These are phyloP conservation scores for Phytophthora cactorum DNA, from an alignment of 352 stramenopile genomes.

Conservation along the genomic window DNA sequence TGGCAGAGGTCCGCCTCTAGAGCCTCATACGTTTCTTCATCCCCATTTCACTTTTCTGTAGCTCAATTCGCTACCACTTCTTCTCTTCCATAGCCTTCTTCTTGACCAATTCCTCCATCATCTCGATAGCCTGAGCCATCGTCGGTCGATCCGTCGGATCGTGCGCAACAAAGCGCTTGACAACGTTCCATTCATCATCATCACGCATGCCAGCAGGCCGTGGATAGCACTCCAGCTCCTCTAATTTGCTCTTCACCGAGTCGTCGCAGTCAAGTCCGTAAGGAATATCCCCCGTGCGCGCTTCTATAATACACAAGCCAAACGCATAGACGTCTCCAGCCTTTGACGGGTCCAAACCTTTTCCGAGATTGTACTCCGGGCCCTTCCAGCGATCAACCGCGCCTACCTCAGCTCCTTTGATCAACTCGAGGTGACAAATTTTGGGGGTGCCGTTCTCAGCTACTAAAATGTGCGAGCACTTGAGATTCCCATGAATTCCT, in stretches of 20 bases:
- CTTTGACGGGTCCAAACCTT: slow-evolving; percentile 19
- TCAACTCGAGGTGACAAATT: slow-evolving; percentile 36
- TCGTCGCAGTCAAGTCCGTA: slow-evolving; percentile 28
- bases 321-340: slow-evolving; percentile 32
- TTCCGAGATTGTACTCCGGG: slow-evolving; percentile 26
- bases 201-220: slow-evolving; percentile 25
- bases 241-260: slow-evolving; percentile 11
- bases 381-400: slow-evolving; percentile 31
- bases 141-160: slow-evolving; percentile 20
- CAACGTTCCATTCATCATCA: slow-evolving; percentile 35
- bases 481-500: slow-evolving; percentile 23
- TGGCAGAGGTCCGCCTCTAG: too few relatives aligned
- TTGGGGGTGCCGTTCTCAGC: slow-evolving; percentile 10
- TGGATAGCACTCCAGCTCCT: slow-evolving; percentile 15
- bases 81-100: slow-evolving; percentile 22
- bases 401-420: slow-evolving; percentile 2
- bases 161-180: slow-evolving; percentile 25
- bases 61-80: not conserved
- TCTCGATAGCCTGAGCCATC: slow-evolving; percentile 27
- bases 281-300: slow-evolving; percentile 22
- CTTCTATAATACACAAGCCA: slow-evolving; percentile 37
- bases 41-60: not conserved
- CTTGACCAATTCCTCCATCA: slow-evolving; percentile 28
- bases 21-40: not conserved
- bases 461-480: slow-evolving; percentile 35